A percentile compares a stretch with the other conserved stretches of the same genome.
Conservation (phyloP, 2,329 filamentous ascomycete species). For the Colletotrichum simmondsii region DNA sequence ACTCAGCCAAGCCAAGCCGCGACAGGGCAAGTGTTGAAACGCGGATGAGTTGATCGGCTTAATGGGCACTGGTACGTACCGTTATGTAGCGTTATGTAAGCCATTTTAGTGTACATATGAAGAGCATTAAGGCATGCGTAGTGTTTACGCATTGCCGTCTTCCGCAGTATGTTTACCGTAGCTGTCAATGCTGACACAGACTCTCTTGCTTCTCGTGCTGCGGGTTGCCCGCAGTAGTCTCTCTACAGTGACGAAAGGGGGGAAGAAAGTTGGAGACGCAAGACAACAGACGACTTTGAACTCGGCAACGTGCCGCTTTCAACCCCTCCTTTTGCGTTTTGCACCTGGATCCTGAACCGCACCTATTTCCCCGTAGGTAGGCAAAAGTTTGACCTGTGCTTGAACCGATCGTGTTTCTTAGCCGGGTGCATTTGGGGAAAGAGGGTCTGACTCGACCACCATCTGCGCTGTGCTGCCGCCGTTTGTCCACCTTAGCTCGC, state of each 20-base stretch:
- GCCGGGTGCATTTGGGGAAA: too few relatives aligned
- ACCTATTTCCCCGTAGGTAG: background rate
- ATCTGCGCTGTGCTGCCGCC: conserved; percentile 3
- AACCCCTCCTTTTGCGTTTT: background rate
- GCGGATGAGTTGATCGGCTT: conserved; percentile 3
- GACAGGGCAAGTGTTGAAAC: conserved; percentile 22
- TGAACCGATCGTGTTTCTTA: background rate
- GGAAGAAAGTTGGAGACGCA: conserved; percentile 15
- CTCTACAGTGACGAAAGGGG: background rate
- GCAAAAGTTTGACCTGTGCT: background rate
- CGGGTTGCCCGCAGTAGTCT: background rate
- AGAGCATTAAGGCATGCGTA: too few relatives aligned
- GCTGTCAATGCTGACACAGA: conserved; percentile 9
- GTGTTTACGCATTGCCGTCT: too few relatives aligned
- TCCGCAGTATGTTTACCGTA: background rate
- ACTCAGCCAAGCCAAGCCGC: conserved; percentile 5
- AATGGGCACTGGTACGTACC: background rate
- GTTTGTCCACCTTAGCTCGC: background rate
- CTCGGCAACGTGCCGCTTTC: conserved; percentile 28
- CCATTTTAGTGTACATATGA: background rate
- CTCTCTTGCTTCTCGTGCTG: conserved; percentile 4
- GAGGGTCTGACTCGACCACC: conserved; percentile 19
- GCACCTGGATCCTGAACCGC: background rate
- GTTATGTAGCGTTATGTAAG: background rate
- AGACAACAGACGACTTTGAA: background rate